Evolutionary conservation across 371 early-diverging fungal genomes (phyloP).

Genomic region (Apophysomyces ossiformis): DNA sequence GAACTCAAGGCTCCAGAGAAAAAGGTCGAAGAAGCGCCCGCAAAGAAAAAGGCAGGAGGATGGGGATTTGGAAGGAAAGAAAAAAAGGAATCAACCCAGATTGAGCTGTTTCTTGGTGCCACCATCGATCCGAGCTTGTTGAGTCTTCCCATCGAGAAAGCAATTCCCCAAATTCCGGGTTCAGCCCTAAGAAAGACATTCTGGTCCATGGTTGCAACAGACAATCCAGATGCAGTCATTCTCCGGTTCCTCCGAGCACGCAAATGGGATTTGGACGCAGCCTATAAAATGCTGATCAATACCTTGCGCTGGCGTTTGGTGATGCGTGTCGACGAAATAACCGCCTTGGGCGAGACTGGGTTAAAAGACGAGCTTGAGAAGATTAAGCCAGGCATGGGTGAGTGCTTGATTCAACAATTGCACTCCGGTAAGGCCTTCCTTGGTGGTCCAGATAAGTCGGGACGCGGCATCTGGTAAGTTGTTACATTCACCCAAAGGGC

Average conservation of each 20-base stretch:
- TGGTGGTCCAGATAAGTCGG: constrained; percentile 62
- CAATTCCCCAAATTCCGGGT: constrained; percentile 46
- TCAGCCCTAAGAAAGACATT: constrained; percentile 42
- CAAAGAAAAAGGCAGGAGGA: constrained; percentile 26
- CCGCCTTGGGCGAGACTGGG: constrained; percentile 60
- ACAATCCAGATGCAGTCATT: constrained; percentile 70
- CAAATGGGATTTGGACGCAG: constrained; percentile 75
- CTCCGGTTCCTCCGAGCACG: constrained; percentile 80
- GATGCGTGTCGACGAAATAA: constrained; percentile 59
- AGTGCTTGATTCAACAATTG: constrained; percentile 51
- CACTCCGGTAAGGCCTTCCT: constrained; percentile 60
- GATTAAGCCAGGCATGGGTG: constrained; percentile 48
- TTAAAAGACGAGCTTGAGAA: constrained; percentile 45
- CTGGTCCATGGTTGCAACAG: constrained; percentile 61
- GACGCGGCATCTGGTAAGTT: constrained; percentile 66
- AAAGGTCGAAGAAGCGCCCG: not conserved
- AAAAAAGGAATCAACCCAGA: constrained; percentile 36
- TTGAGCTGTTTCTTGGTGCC: constrained; percentile 50
- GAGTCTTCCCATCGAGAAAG: constrained; percentile 42
- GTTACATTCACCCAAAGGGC: not conserved
- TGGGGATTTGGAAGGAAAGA: constrained; percentile 38
- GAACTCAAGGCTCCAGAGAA: constrained; percentile 30
- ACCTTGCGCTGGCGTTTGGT: constrained; percentile 71
- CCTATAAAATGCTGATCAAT: constrained; percentile 64
- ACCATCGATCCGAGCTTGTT: constrained; percentile 49